Evolutionary conservation across 75 land plant genomes (phyloP).

Genomic region (Cupressus sempervirens): DNA sequence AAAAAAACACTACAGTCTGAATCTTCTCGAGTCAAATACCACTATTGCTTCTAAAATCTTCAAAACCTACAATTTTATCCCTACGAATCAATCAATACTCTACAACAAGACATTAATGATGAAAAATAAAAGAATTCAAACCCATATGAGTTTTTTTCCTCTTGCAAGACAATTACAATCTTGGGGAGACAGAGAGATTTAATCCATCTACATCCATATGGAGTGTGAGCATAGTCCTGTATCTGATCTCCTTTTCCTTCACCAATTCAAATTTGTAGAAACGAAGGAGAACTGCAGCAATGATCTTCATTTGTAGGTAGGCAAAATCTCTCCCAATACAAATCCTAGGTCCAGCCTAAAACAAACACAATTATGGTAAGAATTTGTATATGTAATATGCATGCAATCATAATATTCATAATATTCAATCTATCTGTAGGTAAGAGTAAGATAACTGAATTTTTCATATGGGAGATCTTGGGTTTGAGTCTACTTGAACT

Average conservation of each 20-base stretch:
- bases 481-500: too few species aligned
- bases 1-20: not conserved
- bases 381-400: not conserved
- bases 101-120: not conserved
- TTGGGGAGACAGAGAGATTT: not conserved
- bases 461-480: too few species aligned
- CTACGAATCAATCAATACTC: not conserved
- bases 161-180: not conserved
- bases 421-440: not conserved
- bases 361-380: not conserved
- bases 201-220: constrained; percentile 9
- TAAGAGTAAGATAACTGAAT: too few species aligned
- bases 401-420: not conserved
- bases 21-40: not conserved
- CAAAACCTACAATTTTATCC: not conserved
- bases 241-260: constrained; percentile 13
- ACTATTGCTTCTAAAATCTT: not conserved
- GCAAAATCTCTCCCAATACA: constrained; percentile 39
- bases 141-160: not conserved
- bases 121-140: not conserved
- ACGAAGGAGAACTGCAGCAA: constrained; percentile 22
- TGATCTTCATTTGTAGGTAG: constrained; percentile 33
- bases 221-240: constrained; percentile 31
- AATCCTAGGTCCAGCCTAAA: constrained; percentile 35
- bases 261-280: constrained; percentile 21